phyloP scores from a whole-genome alignment of 352 stramenopile genomes.

The Pythium insidiosum region DNA sequence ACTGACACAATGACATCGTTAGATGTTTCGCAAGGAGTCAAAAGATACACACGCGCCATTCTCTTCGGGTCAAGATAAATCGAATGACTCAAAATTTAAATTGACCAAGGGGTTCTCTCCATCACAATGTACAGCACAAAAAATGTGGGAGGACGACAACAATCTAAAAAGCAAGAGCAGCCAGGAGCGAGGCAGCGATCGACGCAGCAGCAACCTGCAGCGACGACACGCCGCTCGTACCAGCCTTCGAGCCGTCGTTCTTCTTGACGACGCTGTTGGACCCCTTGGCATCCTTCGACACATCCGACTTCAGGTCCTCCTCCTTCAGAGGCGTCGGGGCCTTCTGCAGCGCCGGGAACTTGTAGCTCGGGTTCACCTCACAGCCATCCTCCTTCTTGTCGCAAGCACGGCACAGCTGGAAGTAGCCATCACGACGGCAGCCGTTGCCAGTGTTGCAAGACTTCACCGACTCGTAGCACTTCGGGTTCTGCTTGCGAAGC shows the following conservation, averaged over 20 bases:
- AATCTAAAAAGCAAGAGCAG: no score
- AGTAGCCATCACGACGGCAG: conserved; percentile 64
- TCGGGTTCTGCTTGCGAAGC: conserved; percentile 44
- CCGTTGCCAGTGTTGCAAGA: conserved; percentile 37
- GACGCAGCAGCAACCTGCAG: no score
- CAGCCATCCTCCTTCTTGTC: conserved; percentile 20
- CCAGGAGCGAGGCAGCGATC: no score
- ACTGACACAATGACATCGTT: no score
- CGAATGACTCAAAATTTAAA: no score
- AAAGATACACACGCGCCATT: no score
- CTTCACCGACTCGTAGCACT: conserved; percentile 58
- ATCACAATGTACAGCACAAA: no score
- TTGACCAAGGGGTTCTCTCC: no score
- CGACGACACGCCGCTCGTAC: neutral
- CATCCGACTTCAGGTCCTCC: conserved; percentile 11
- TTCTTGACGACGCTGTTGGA: conserved; percentile 11
- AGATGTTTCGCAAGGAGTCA: no score
- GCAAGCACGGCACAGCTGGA: conserved; percentile 63
- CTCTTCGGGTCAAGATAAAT: no score
- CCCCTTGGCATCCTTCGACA: no score
- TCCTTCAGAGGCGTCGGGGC: conserved; percentile 15
- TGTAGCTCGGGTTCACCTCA: conserved; percentile 36
- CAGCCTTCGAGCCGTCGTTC: conserved; percentile 6
- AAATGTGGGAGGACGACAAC: no score
- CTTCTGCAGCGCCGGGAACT: conserved; percentile 56